Conservation (phyloP, 2,329 filamentous ascomycete species). For the Talaromyces sp. region DNA sequence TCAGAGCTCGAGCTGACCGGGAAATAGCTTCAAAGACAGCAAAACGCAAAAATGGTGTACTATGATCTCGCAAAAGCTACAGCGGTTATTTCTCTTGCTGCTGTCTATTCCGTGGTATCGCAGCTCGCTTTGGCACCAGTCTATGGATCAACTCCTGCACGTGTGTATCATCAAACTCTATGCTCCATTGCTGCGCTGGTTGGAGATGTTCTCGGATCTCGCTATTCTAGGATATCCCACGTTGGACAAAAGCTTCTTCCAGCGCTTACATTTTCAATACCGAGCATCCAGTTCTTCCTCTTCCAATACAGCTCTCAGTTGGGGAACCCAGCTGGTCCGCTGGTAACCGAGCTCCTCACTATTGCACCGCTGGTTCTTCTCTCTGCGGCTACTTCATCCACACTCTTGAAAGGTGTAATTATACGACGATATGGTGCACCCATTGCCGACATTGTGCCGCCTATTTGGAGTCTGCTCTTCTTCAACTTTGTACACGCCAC, state of each 20-base stretch:
- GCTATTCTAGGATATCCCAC: slow-evolving; percentile 44
- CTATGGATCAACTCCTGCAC: slow-evolving; percentile 77
- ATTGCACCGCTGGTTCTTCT: slow-evolving; percentile 64
- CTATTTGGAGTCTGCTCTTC: slow-evolving; percentile 61
- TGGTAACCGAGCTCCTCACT: slow-evolving; percentile 68
- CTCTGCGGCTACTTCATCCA: slow-evolving; percentile 60
- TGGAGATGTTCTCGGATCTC: slow-evolving; percentile 65
- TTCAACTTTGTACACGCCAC: slow-evolving; percentile 50
- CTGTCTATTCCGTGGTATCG: slow-evolving; percentile 38
- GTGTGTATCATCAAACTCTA: slow-evolving; percentile 64
- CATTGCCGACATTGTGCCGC: slow-evolving; percentile 60
- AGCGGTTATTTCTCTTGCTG: slow-evolving; percentile 33
- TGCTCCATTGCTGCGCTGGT: slow-evolving; percentile 63
- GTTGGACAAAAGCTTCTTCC: slow-evolving; percentile 55
- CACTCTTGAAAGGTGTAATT: slow-evolving; percentile 59
- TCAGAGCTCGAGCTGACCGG: background rate
- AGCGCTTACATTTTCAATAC: slow-evolving; percentile 69
- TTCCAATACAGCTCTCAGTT: slow-evolving; percentile 61
- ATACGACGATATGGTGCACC: slow-evolving; percentile 50
- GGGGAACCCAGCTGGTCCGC: slow-evolving; percentile 66
- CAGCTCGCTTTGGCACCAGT: slow-evolving; percentile 76
- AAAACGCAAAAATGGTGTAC: background rate
- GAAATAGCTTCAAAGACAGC: background rate
- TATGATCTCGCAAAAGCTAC: slow-evolving; percentile 23
- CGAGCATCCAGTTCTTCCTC: slow-evolving; percentile 66